Conservation (phyloP, 2,329 filamentous ascomycete genomes). For the Diaporthe sp. region DNA sequence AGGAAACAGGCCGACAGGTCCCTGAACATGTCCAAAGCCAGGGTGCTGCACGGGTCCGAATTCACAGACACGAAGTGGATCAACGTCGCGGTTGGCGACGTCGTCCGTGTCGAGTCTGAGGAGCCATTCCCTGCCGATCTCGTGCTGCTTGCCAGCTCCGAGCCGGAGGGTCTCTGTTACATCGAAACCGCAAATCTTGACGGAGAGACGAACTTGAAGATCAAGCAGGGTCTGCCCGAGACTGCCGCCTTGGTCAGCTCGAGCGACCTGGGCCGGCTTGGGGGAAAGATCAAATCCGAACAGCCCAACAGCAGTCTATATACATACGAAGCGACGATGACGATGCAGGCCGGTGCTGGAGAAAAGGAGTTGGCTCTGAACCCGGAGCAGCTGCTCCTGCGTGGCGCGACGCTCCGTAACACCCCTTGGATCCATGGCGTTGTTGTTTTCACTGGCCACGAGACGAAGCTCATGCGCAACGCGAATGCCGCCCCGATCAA, state of each 20-base stretch:
- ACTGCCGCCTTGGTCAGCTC: constrained; percentile 90
- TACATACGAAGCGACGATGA: constrained; percentile 96
- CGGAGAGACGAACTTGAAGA: constrained; percentile 98
- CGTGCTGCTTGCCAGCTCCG: constrained; percentile 92
- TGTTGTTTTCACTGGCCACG: constrained; percentile 97
- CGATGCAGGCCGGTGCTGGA: constrained; percentile 88
- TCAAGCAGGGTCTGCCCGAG: constrained; percentile 97
- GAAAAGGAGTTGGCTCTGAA: constrained; percentile 93
- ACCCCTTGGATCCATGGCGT: constrained; percentile 97
- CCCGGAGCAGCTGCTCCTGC: constrained; percentile 92
- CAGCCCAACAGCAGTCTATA: constrained; percentile 99
- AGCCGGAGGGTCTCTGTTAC: constrained; percentile 97
- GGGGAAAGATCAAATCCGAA: constrained; percentile 90
- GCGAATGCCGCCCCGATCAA: constrained; percentile 98
- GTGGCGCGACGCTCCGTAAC: constrained; percentile 94
- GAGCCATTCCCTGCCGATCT: constrained; percentile 95
- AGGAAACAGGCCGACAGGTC: constrained; percentile 88
- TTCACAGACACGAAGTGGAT: constrained; percentile 95
- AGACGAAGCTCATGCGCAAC: constrained; percentile 99
- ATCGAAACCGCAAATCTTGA: constrained; percentile 99
- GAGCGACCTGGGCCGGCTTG: constrained; percentile 85
- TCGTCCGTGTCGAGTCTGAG: constrained; percentile 93
- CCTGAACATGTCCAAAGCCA: constrained; percentile 89
- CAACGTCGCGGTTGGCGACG: constrained; percentile 91
- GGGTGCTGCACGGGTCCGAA: constrained; percentile 83